These are phyloP conservation scores for Macadamia integrifolia DNA, from an alignment of 164 flowering plant species.

Conservation along the genomic window DNA sequence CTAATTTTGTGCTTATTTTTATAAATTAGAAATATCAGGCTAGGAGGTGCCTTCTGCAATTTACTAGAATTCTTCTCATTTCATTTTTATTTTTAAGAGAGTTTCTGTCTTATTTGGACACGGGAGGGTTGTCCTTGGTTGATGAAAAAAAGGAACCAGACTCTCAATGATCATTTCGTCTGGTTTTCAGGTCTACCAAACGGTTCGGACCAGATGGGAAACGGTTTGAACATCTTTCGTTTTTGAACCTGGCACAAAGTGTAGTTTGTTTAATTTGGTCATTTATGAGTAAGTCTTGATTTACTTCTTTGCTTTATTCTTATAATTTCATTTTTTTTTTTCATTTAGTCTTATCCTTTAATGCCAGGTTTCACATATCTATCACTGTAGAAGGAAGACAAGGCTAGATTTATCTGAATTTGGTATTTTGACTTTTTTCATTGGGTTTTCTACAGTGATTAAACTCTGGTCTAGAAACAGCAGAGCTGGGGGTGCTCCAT, in stretches of 20 bases:
- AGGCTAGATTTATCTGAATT: not conserved
- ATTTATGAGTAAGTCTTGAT: conserved; percentile 63
- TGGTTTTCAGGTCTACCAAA: conserved; percentile 75
- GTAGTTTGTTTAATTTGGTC: conserved; percentile 95
- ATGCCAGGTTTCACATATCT: not conserved
- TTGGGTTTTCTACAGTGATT: conserved; percentile 47
- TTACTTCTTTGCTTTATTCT: not conserved
- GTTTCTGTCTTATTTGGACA: not conserved
- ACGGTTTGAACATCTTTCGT: conserved; percentile 92
- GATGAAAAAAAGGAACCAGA: not conserved
- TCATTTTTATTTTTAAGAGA: not conserved
- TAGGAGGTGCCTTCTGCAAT: not conserved
- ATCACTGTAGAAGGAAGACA: too few relatives aligned
- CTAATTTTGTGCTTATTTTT: too few relatives aligned
- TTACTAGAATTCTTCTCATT: not conserved
- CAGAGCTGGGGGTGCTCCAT: conserved; percentile 77
- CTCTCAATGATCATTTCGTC: not conserved
- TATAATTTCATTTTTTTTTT: not conserved
- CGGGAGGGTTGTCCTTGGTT: not conserved
- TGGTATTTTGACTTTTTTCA: not conserved
- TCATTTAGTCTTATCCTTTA: not conserved
- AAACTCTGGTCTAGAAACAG: conserved; percentile 76
- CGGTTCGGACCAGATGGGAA: conserved; percentile 76
- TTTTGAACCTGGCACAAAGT: conserved; percentile 88
- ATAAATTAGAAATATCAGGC: too few relatives aligned